Percentiles rank a stretch among this genome's conserved stretches.
Evolutionary conservation across 805 yeast genomes (phyloP).

Genomic region (Teunomyces pallodes): DNA sequence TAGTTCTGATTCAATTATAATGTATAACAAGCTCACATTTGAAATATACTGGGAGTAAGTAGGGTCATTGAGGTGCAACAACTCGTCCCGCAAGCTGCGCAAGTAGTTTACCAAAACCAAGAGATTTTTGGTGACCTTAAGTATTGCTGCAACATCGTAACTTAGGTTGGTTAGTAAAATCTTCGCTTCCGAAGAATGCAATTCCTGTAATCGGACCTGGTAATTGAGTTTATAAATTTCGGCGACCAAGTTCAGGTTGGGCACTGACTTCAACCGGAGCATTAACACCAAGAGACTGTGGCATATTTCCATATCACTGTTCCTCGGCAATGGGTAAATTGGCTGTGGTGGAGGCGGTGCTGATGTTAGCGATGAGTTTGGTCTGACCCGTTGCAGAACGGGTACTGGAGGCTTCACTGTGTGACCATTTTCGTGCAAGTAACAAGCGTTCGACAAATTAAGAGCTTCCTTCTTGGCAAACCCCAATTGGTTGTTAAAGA

Average conservation of each 20-base stretch:
- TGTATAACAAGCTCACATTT: constrained; percentile 18
- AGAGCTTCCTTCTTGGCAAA: constrained; percentile 38
- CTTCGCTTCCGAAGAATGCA: constrained; percentile 8
- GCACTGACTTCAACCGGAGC: constrained; percentile 41
- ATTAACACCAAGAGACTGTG: constrained; percentile 30
- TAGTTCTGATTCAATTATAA: constrained; percentile 12
- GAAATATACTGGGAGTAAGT: constrained; percentile 15
- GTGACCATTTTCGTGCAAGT: constrained; percentile 26
- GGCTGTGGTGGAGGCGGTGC: constrained; percentile 10
- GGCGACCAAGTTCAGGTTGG: constrained; percentile 41
- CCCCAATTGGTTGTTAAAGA: constrained; percentile 29
- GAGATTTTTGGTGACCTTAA: constrained; percentile 29
- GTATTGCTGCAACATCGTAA: constrained; percentile 30
- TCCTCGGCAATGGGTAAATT: constrained; percentile 37
- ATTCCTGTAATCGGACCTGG: constrained; percentile 28
- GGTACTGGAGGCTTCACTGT: neutral
- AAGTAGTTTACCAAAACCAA: constrained; percentile 26
- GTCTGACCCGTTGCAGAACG: neutral
- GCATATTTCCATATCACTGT: constrained; percentile 27
- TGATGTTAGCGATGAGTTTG: constrained; percentile 1
- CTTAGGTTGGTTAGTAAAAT: constrained; percentile 27
- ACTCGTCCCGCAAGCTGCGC: constrained; percentile 19
- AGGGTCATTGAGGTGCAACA: constrained; percentile 7
- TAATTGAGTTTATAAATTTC: constrained; percentile 39
- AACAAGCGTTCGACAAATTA: constrained; percentile 34